Evolutionary conservation across 148 eudicot species (phyloP).

Genomic region (Drosera capensis): DNA sequence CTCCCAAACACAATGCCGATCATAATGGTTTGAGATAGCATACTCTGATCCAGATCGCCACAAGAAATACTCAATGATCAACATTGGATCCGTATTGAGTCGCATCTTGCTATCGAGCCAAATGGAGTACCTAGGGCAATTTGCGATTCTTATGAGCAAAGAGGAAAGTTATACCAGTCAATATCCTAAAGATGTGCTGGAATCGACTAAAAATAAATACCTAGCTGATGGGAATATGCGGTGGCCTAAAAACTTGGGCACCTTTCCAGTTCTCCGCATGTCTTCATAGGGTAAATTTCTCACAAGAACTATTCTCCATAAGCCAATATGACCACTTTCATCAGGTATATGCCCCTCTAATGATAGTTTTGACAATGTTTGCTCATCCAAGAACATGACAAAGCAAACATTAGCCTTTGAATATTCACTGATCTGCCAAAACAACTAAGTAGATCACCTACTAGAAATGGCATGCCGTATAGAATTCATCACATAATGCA

Average conservation of each 20-base stretch:
- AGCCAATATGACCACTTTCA: slow-evolving; percentile 62
- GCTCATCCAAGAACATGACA: slow-evolving; percentile 87
- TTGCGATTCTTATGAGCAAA: too few species aligned
- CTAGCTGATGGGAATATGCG: slow-evolving; percentile 92
- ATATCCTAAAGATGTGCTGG: too few species aligned
- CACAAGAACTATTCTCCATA: slow-evolving; percentile 75
- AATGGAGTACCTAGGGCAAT: slow-evolving; percentile 67
- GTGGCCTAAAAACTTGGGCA: slow-evolving; percentile 92
- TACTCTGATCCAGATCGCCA: slow-evolving; percentile 81
- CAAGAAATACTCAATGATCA: slow-evolving; percentile 64
- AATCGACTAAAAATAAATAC: too few species aligned
- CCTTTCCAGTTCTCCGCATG: slow-evolving; percentile 95
- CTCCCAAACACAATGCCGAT: slow-evolving; percentile 95
- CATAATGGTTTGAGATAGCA: slow-evolving; percentile 91
- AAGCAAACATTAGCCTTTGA: slow-evolving; percentile 85
- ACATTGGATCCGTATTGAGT: slow-evolving; percentile 72
- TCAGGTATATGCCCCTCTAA: slow-evolving; percentile 67
- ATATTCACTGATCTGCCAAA: slow-evolving; percentile 80
- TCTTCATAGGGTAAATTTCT: slow-evolving; percentile 74
- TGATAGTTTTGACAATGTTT: slow-evolving; percentile 49
- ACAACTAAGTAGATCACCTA: not conserved
- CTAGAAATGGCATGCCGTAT: not conserved
- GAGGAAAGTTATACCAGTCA: too few species aligned
- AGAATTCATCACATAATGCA: too few species aligned
- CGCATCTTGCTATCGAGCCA: slow-evolving; percentile 98